Evolutionary conservation across 1,139 yeast genomes (phyloP).

Genomic region (Zygoascus sp.): DNA sequence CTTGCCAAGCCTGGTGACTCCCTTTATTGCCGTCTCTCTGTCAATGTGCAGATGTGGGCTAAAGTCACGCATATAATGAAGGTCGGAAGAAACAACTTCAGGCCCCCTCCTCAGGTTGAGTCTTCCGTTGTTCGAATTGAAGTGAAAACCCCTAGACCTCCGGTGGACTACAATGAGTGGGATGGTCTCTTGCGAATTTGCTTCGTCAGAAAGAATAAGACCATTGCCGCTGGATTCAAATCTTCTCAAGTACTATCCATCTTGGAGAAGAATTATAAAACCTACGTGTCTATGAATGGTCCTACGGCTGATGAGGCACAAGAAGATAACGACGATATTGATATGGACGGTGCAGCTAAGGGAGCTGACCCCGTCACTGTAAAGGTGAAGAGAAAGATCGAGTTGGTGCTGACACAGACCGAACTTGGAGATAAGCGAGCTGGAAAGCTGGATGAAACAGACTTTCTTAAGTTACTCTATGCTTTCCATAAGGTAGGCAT

Average conservation of each 20-base stretch:
- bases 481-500: conserved; percentile 98
- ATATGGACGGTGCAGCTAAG: conserved; percentile 36
- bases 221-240: conserved; percentile 89
- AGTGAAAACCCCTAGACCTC: conserved; percentile 86
- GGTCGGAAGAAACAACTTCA: conserved; percentile 91
- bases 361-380: conserved; percentile 23
- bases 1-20: conserved; percentile 95
- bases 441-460: conserved; percentile 92
- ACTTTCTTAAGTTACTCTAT: conserved; percentile 76
- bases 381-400: conserved; percentile 52
- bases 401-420: conserved; percentile 61
- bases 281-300: conserved; percentile 57
- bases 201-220: conserved; percentile 89
- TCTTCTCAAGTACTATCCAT: conserved; percentile 77
- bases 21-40: conserved; percentile 85
- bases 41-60: conserved; percentile 99
- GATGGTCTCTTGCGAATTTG: conserved; percentile 89
- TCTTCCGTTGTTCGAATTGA: conserved; percentile 93
- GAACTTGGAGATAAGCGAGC: conserved; percentile 84
- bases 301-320: conserved; percentile 28
- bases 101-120: conserved; percentile 99
- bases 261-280: conserved; percentile 81
- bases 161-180: conserved; percentile 92
- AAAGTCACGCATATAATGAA: conserved; percentile 97
- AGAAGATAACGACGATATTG: conserved; percentile 31